Evolutionary conservation across 2,329 filamentous ascomycete species (phyloP).

Genomic region (Trichophyton verrucosum): DNA sequence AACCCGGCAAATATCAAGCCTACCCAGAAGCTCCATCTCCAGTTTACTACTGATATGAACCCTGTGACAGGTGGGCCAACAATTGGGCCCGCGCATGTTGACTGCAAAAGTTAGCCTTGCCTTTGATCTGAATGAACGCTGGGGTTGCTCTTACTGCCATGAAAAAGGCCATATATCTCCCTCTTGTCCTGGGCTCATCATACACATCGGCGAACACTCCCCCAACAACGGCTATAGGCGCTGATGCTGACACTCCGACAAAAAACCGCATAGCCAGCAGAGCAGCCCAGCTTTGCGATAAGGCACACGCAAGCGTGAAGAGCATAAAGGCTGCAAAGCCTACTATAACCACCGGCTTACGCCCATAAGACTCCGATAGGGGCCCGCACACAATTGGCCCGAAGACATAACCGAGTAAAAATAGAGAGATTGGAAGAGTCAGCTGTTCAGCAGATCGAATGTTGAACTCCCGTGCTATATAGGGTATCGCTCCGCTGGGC

Average conservation of each 20-base stretch:
- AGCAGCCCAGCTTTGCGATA: conserved; percentile 31
- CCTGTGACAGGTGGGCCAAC: conserved; percentile 37
- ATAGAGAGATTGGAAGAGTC: conserved; percentile 30
- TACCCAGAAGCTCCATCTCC: conserved; percentile 46
- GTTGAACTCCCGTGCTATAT: conserved; percentile 26
- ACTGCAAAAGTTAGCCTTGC: conserved; percentile 11
- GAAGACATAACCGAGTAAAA: conserved; percentile 31
- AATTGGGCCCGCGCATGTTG: conserved; percentile 32
- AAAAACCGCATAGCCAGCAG: conserved; percentile 36
- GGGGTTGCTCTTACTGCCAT: conserved; percentile 25
- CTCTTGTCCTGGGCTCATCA: conserved; percentile 32
- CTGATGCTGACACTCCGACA: conserved; percentile 33
- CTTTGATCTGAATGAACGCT: background rate
- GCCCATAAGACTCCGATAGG: conserved; percentile 33
- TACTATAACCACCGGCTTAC: conserved; percentile 34
- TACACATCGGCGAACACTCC: conserved; percentile 39
- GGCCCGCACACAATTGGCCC: conserved; percentile 35
- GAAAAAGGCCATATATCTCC: conserved; percentile 31
- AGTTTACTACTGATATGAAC: conserved; percentile 32
- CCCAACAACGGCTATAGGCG: conserved; percentile 34
- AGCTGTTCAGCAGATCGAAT: conserved; percentile 23
- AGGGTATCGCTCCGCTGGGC: conserved; percentile 27
- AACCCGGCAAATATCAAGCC: conserved; percentile 51
- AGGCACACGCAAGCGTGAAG: conserved; percentile 34
- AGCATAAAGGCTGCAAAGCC: conserved; percentile 38